Evolutionary conservation across 176 grass and related monocot genomes (phyloP).

Genomic region (Poa annua): DNA sequence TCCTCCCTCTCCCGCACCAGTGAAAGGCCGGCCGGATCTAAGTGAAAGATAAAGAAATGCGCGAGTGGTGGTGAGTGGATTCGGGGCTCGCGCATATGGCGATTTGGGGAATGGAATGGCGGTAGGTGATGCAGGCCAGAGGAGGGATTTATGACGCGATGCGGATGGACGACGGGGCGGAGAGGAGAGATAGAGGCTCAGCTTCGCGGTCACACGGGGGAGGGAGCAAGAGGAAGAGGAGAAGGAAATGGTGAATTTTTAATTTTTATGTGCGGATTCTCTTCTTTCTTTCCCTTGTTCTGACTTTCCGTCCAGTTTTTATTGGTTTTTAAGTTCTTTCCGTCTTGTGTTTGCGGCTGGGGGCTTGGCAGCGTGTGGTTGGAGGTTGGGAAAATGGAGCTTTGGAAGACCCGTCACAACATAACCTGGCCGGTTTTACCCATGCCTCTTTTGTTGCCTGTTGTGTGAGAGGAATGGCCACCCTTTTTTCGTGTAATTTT

Average conservation of each 20-base stretch:
- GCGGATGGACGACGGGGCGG: conserved; percentile 26
- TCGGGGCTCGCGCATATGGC: conserved; percentile 40
- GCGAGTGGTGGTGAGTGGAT: conserved; percentile 33
- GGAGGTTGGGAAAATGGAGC: conserved; percentile 36
- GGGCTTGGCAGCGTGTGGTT: conserved; percentile 40
- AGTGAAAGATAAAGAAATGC: conserved; percentile 40
- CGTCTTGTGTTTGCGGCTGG: conserved; percentile 29
- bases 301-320: background rate
- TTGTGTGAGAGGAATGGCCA: background rate
- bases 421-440: conserved; percentile 6
- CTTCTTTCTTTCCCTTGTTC: background rate
- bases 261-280: background rate
- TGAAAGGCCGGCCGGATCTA: conserved; percentile 43
- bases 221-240: background rate
- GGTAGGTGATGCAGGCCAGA: conserved; percentile 38
- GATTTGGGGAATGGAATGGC: conserved; percentile 47
- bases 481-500: background rate
- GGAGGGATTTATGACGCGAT: conserved; percentile 48
- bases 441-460: conserved; percentile 35
- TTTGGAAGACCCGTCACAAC: conserved; percentile 47
- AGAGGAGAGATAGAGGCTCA: background rate
- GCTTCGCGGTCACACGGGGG: conserved; percentile 30
- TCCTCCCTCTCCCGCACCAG: conserved; percentile 34
- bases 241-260: conserved; percentile 28
- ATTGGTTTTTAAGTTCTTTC: background rate